Evolutionary conservation across 352 stramenopile species (phyloP), one percentile per base, ranked within the genome.

Genomic region (Lagenidium sp.): DNA sequence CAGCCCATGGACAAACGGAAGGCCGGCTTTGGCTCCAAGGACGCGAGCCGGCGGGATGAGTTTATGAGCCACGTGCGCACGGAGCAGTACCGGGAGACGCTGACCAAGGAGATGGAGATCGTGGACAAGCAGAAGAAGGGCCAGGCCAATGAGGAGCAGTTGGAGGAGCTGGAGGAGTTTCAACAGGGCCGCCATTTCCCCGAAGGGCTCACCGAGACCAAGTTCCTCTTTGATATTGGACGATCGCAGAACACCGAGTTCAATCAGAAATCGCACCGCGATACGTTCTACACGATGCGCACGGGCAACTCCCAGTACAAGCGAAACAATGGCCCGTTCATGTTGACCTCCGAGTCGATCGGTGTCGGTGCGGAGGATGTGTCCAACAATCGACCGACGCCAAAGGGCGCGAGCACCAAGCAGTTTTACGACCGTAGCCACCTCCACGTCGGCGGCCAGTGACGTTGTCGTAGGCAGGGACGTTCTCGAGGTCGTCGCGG

Each of bases 61-160:
- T 97, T 97, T 47, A 95, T 93, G 61, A 92, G 75, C 53, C 79
- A 85, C 31, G 72, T 95, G 43, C 73, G 82, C 48, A 95, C 87
- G 8, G 81, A 96, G 58, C 79, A 94, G 47, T 96, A 95, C 57
- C 74, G 85, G 22, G 78, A 92, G 57, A 78, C 80, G 7, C 56
- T 96, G 32, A 65, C 78, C 52, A 82, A 76, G 30, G 83, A 95
- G 60, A 84, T 91, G 62, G 74, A 82, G 41, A 79, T 84, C 36
- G 51, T 82, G 31, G 71, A 87, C 38, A 86, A 78, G 48, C 84
- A 82, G 39, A 86, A 79, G 47, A 64, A 60, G 31, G 55, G 43
- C 18, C 51, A 68, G 11, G 39, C 49, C 3, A 55, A 74, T 2
- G 63, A 64, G n/a, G 44, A 48, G 13, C 36, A 61, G 7, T 67